Evolutionary conservation across 2,329 filamentous ascomycete species (phyloP).

Genomic region (Fusarium guadeloupense): DNA sequence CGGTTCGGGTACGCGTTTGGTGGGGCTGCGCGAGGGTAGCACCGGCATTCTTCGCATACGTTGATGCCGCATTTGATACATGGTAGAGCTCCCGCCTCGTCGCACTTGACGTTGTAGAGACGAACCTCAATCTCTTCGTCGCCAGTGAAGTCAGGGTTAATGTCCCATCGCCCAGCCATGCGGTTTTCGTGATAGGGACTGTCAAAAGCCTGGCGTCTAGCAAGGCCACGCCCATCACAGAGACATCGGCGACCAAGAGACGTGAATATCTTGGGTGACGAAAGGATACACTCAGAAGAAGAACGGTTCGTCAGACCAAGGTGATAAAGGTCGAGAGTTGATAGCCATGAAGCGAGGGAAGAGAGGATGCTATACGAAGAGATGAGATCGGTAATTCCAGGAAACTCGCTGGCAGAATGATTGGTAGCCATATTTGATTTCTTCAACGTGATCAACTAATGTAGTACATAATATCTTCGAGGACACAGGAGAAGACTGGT

Average conservation of each 20-base stretch:
- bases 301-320: slow-evolving; percentile 9
- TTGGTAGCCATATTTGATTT: neutral
- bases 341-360: slow-evolving; percentile 24
- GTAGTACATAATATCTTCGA: fast-evolving
- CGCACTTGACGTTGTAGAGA: slow-evolving; percentile 21
- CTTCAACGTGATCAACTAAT: fast-evolving
- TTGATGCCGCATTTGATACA: slow-evolving; percentile 32
- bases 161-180: neutral
- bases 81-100: slow-evolving; percentile 13
- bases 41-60: slow-evolving; percentile 34
- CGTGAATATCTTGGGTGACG: slow-evolving; percentile 6
- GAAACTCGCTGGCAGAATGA: fast-evolving
- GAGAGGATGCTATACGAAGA: slow-evolving; percentile 29
- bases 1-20: neutral
- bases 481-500: neutral
- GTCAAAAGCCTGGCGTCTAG: slow-evolving; percentile 7
- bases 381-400: slow-evolving; percentile 4
- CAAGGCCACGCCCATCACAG: slow-evolving; percentile 29
- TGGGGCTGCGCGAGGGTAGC: slow-evolving; percentile 15
- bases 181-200: neutral
- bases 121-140: slow-evolving; percentile 26
- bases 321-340: slow-evolving; percentile 23
- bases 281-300: neutral
- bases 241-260: slow-evolving; percentile 9
- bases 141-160: neutral